Conservation (phyloP, 2,329 filamentous ascomycete genomes). For the Pyrenophora seminiperda region DNA sequence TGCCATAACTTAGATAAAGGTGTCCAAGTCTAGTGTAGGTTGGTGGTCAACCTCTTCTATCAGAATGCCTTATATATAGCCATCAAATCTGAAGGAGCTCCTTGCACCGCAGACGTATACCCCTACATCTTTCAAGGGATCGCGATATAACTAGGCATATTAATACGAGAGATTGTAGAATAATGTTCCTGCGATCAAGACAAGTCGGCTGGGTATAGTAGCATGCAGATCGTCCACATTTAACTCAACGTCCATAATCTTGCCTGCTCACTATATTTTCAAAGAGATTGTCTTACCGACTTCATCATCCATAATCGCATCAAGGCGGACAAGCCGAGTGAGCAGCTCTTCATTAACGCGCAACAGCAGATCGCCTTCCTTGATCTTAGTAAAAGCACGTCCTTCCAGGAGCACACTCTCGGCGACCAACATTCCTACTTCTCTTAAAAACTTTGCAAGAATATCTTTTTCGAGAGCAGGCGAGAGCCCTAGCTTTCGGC, state of each 20-base stretch:
- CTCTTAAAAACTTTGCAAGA: conserved; percentile 81
- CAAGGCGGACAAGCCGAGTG: conserved; percentile 88
- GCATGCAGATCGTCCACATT: conserved; percentile 86
- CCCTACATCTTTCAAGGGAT: conserved; percentile 75
- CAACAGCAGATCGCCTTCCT: conserved; percentile 91
- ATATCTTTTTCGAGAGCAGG: conserved; percentile 85
- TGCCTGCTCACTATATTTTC: conserved; percentile 83
- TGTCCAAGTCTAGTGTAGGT: conserved; percentile 82
- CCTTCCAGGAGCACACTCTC: conserved; percentile 93
- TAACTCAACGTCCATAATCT: conserved; percentile 84
- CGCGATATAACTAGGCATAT: conserved; percentile 92
- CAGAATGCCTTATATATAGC: conserved; percentile 88
- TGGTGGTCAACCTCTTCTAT: conserved; percentile 92
- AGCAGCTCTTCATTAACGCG: conserved; percentile 93
- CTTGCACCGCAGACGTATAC: conserved; percentile 95
- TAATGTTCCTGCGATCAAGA: conserved; percentile 88
- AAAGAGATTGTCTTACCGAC: conserved; percentile 80
- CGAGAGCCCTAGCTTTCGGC: conserved; percentile 82
- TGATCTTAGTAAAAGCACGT: conserved; percentile 81
- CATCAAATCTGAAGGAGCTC: conserved; percentile 95
- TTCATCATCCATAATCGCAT: conserved; percentile 87
- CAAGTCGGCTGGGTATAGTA: conserved; percentile 95
- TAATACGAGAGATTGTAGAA: conserved; percentile 98
- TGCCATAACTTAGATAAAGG: conserved; percentile 91
- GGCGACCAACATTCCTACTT: conserved; percentile 95